Conservation (phyloP, 768 basidiomycete species). For the Mycena floridula region DNA sequence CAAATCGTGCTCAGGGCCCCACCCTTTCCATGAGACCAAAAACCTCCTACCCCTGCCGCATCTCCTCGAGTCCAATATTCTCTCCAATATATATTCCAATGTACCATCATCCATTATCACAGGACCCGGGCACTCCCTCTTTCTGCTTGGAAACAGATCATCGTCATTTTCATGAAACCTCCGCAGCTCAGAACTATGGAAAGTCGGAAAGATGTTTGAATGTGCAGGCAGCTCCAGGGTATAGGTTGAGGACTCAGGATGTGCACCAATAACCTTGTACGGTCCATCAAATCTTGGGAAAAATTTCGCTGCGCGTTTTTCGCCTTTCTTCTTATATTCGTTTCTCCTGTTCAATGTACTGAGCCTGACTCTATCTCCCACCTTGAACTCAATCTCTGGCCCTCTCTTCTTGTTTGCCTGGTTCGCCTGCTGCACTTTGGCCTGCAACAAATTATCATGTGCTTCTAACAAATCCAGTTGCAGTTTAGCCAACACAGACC, state of each 20-base stretch:
- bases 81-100: constrained; percentile 17
- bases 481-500: too few species aligned
- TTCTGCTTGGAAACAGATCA: constrained; percentile 21
- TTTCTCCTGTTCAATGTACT: constrained; percentile 15
- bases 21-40: constrained; percentile 23
- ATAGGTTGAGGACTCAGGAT: constrained; percentile 15
- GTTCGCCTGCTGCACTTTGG: constrained; percentile 20
- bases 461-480: too few species aligned
- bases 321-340: constrained; percentile 15
- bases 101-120: constrained; percentile 17
- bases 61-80: constrained; percentile 18
- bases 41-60: constrained; percentile 19
- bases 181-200: constrained; percentile 25
- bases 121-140: constrained; percentile 10
- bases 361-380: constrained; percentile 25
- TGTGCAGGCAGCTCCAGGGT: constrained; percentile 15
- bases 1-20: constrained; percentile 14
- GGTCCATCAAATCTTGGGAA: constrained; percentile 27
- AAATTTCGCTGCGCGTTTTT: constrained; percentile 27
- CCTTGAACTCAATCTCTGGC: constrained; percentile 12
- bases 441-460: constrained; percentile 16
- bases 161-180: constrained; percentile 22
- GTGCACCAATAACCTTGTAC: constrained; percentile 12
- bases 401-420: too few species aligned
- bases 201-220: constrained; percentile 19